Evolutionary conservation across 768 basidiomycete species (phyloP).

Genomic region (Chalciporus chontae): DNA sequence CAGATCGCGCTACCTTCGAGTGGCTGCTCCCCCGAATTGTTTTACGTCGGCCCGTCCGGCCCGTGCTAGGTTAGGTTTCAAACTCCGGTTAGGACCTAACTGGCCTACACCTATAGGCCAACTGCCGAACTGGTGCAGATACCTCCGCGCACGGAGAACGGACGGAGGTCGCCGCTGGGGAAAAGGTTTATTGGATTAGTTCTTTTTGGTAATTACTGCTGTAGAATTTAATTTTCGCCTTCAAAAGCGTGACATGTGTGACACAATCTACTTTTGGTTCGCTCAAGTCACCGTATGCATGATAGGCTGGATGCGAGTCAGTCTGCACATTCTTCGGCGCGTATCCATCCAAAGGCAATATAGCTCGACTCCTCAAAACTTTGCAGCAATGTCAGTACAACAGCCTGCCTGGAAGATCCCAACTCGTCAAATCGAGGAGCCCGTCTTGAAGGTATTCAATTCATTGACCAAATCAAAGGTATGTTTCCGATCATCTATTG

Average conservation of each 20-base stretch:
- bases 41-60: too few relatives aligned
- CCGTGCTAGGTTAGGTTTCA: too few relatives aligned
- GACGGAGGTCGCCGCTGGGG: background rate
- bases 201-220: too few relatives aligned
- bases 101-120: too few relatives aligned
- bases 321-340: slow-evolving; percentile 6
- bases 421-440: slow-evolving; percentile 36
- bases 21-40: too few relatives aligned
- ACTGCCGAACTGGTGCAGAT: too few relatives aligned
- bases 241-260: too few relatives aligned
- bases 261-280: too few relatives aligned
- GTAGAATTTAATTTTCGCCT: too few relatives aligned
- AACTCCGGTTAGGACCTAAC: too few relatives aligned
- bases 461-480: slow-evolving; percentile 92
- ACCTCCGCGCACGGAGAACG: too few relatives aligned
- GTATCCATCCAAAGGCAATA: slow-evolving; percentile 2
- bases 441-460: slow-evolving; percentile 76
- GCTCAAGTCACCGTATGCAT: slow-evolving; percentile 7
- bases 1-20: too few relatives aligned
- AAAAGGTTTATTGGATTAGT: background rate
- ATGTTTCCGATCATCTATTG: slow-evolving; percentile 20
- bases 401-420: slow-evolving; percentile 55
- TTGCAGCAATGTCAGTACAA: slow-evolving; percentile 48
- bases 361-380: slow-evolving; percentile 3
- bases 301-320: slow-evolving; percentile 22